Evolutionary conservation across 2,329 filamentous ascomycete species (phyloP).

Genomic region (Didymella pinodella): DNA sequence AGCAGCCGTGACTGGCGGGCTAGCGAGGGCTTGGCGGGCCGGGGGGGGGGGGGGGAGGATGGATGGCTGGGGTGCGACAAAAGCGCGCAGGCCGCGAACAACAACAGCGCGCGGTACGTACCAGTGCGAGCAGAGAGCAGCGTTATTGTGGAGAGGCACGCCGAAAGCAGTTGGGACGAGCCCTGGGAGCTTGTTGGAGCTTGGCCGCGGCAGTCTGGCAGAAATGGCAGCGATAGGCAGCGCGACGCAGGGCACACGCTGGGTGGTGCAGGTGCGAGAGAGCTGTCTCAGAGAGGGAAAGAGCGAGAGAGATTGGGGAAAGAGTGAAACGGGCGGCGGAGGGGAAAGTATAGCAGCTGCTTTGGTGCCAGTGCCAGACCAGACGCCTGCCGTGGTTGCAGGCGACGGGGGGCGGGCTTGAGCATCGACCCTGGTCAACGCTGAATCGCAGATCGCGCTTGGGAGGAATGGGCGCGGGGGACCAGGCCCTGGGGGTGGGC

Average conservation of each 20-base stretch:
- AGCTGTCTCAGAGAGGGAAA: conserved; percentile 54
- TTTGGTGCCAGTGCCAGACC: conserved; percentile 30
- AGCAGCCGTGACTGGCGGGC: conserved; percentile 13
- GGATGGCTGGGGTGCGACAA: conserved; percentile 24
- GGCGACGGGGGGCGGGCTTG: conserved; percentile 21
- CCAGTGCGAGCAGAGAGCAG: conserved; percentile 10
- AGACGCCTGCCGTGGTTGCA: conserved; percentile 24
- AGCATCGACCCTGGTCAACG: conserved; percentile 22
- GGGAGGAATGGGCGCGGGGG: conserved; percentile 5
- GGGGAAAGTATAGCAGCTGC: conserved; percentile 41
- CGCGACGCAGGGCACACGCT: conserved; percentile 30
- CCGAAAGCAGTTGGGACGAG: conserved; percentile 15
- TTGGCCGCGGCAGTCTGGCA: conserved; percentile 30
- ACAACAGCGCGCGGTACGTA: conserved; percentile 33
- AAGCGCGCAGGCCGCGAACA: conserved; percentile 19
- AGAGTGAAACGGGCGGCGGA: conserved; percentile 49
- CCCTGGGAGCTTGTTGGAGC: conserved; percentile 30
- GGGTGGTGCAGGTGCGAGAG: conserved; percentile 44
- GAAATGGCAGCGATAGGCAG: conserved; percentile 29
- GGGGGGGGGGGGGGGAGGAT: conserved; percentile 5
- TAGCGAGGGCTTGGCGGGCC: conserved; percentile 21
- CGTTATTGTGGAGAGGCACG: conserved; percentile 17
- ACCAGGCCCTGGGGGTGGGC: neutral
- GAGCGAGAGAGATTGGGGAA: conserved; percentile 52
- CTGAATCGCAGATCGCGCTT: conserved; percentile 22